Conservation (phyloP, 1,139 yeast species). For the Yamadazyma kanchanaburiensis region DNA sequence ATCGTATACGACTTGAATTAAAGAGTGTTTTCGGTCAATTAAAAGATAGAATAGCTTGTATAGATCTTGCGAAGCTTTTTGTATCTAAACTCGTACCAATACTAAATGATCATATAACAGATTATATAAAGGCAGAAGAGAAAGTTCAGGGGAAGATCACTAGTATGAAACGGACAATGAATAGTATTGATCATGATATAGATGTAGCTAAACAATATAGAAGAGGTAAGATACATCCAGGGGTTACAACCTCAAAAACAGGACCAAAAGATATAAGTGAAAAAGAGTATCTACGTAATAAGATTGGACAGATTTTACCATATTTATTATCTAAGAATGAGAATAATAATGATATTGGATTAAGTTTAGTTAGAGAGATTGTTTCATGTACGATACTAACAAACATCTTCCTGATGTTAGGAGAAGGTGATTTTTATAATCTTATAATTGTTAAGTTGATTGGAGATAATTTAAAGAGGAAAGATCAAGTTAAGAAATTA, state of each 20-base stretch:
- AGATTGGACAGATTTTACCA: constrained; percentile 47
- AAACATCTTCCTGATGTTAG: constrained; percentile 50
- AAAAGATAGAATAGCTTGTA: constrained; percentile 31
- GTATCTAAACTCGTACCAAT: constrained; percentile 62
- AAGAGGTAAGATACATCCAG: constrained; percentile 59
- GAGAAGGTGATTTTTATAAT: constrained; percentile 81
- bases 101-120: constrained; percentile 60
- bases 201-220: constrained; percentile 61
- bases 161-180: constrained; percentile 11
- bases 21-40: constrained; percentile 39
- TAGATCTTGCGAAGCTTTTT: constrained; percentile 58
- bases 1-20: constrained; percentile 49
- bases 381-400: constrained; percentile 48
- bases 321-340: constrained; percentile 50
- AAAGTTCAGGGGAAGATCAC: constrained; percentile 18
- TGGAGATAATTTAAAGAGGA: constrained; percentile 66
- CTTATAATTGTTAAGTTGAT: constrained; percentile 56
- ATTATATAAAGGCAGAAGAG: constrained; percentile 54
- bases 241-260: constrained; percentile 45
- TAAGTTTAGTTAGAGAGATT: constrained; percentile 58
- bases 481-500: constrained; percentile 71
- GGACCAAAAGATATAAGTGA: constrained; percentile 42
- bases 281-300: constrained; percentile 48
- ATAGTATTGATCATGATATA: constrained; percentile 33
- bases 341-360: constrained; percentile 45